A percentile compares a stretch with the other conserved stretches of the same genome.
These are phyloP conservation scores for Porogramme epimiltina DNA, from an alignment of 1,284 basidiomycete genomes.

Conservation along the genomic window DNA sequence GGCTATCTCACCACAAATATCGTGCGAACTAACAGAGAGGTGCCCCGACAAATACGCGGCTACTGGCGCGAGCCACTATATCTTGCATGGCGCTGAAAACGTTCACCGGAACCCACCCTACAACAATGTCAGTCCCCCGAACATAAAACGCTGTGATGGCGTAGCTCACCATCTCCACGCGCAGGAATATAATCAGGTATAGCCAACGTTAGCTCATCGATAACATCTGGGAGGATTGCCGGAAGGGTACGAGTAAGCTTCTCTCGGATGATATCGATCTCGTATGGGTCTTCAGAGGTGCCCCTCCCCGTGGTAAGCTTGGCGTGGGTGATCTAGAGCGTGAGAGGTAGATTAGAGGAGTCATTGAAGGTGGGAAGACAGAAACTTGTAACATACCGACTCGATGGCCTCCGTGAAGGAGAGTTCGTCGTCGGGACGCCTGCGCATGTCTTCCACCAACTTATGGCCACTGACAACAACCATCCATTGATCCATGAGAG, in stretches of 20 bases:
- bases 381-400: slow-evolving; percentile 29
- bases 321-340: slow-evolving; percentile 2
- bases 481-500: slow-evolving; percentile 35
- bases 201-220: slow-evolving; percentile 28
- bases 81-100: neutral
- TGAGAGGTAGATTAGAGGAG: neutral
- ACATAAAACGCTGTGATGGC: neutral
- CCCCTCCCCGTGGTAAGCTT: slow-evolving; percentile 26
- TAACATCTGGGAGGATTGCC: slow-evolving; percentile 23
- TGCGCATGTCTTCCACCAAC: slow-evolving; percentile 30
- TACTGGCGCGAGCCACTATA: neutral
- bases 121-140: neutral
- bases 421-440: slow-evolving; percentile 33
- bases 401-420: slow-evolving; percentile 35
- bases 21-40: neutral
- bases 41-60: neutral
- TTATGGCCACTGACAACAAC: slow-evolving; percentile 25
- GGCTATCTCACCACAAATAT: neutral
- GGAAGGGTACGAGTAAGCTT: slow-evolving; percentile 26
- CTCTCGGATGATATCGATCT: slow-evolving; percentile 27
- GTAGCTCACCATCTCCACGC: slow-evolving; percentile 5
- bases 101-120: neutral
- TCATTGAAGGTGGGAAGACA: neutral
- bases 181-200: slow-evolving; percentile 21
- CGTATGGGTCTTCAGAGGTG: slow-evolving; percentile 26